Percentiles rank a stretch among this genome's conserved stretches.
phyloP scores from a whole-genome alignment of 1,284 basidiomycete genomes.

The Naganishia liquefaciens region DNA sequence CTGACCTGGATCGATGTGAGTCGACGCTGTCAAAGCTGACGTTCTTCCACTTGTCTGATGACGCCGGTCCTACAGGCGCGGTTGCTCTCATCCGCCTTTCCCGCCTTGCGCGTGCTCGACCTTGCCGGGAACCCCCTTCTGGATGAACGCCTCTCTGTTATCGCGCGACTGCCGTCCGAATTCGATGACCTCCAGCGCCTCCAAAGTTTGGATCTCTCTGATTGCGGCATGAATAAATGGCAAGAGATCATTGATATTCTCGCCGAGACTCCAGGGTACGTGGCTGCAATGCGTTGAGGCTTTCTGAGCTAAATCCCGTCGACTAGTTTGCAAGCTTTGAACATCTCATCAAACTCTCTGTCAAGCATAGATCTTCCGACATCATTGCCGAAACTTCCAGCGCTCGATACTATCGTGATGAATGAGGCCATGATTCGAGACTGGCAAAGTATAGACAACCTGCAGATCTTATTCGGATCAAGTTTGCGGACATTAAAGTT shows the following conservation, averaged over 20 bases:
- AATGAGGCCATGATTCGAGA: neutral
- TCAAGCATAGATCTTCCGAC: neutral
- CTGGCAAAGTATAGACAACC: conserved; percentile 22
- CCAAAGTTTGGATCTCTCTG: conserved; percentile 14
- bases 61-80: conserved; percentile 43
- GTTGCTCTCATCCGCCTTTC: conserved; percentile 61
- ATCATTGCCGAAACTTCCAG: neutral
- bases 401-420: conserved; percentile 6
- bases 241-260: conserved; percentile 19
- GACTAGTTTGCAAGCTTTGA: conserved; percentile 11
- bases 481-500: conserved; percentile 55
- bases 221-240: conserved; percentile 21
- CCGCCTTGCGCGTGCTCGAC: conserved; percentile 66
- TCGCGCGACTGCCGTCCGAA: neutral
- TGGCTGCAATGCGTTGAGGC: neutral
- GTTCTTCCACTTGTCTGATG: conserved; percentile 5
- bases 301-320: neutral
- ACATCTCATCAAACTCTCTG: conserved; percentile 25
- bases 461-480: neutral
- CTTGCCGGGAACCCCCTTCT: conserved; percentile 67
- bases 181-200: neutral
- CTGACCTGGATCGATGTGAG: conserved; percentile 69
- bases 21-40: neutral
- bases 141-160: neutral
- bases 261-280: conserved; percentile 6